phyloP scores from a whole-genome alignment of 176 grass and related monocot species.

The Juncus inflexus region DNA sequence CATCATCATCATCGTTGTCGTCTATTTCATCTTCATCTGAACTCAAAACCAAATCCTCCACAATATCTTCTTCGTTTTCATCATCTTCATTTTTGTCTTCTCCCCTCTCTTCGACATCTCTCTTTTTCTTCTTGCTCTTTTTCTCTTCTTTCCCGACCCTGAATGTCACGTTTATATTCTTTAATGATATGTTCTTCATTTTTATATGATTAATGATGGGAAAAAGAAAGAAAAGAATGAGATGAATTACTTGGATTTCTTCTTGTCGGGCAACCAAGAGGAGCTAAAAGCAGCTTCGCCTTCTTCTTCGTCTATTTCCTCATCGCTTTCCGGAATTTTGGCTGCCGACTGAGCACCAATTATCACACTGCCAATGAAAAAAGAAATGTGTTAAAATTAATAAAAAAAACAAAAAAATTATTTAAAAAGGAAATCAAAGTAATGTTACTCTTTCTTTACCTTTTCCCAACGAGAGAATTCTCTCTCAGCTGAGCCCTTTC shows the following conservation, averaged over 20 bases:
- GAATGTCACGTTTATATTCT: not conserved
- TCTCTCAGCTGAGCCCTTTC: constrained; percentile 57
- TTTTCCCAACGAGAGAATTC: constrained; percentile 60
- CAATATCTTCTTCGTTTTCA: constrained; percentile 54
- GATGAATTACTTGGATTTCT: constrained; percentile 58
- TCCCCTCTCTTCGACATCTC: constrained; percentile 45
- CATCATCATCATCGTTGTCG: constrained; percentile 49
- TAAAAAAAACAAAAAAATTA: constrained; percentile 20
- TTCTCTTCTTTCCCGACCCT: constrained; percentile 50
- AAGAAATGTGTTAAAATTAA: constrained; percentile 20
- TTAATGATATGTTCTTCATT: too few relatives aligned
- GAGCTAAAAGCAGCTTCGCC: constrained; percentile 63
- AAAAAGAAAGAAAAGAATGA: not conserved
- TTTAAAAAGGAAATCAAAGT: constrained; percentile 3
- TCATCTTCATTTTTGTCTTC: constrained; percentile 30
- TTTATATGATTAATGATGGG: not conserved
- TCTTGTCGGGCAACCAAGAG: constrained; percentile 74
- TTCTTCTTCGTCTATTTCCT: constrained; percentile 50
- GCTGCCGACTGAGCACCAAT: constrained; percentile 68
- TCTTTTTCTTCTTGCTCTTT: constrained; percentile 60
- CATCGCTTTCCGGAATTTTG: constrained; percentile 57
- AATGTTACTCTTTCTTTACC: constrained; percentile 37
- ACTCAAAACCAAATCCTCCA: constrained; percentile 83
- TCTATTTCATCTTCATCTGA: constrained; percentile 34
- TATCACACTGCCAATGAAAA: constrained; percentile 49